These are phyloP conservation scores for Sisymbrium irio DNA, from an alignment of 345 rosid species.

Conservation along the genomic window DNA sequence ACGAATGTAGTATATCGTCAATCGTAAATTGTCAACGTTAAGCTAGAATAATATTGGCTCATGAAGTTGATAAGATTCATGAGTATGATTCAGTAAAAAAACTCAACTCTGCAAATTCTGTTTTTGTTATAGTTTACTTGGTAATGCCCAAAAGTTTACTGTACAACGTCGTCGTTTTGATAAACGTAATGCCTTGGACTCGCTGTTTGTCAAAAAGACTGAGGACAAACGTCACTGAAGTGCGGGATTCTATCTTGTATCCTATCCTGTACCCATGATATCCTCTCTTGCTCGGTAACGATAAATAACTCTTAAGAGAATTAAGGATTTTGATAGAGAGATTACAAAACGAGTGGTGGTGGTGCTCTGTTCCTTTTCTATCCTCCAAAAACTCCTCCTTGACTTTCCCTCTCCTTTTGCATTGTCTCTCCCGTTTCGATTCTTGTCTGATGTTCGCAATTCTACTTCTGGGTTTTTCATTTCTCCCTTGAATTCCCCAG, in stretches of 20 bases:
- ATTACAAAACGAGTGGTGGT: slow-evolving; percentile 36
- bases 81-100: too few relatives aligned
- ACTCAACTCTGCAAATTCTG: too few relatives aligned
- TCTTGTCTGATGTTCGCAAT: neutral
- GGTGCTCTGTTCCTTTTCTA: neutral
- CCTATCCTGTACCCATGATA: neutral
- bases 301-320: neutral
- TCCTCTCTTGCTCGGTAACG: neutral
- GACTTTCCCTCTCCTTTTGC: neutral
- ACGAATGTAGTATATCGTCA: too few relatives aligned
- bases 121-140: too few relatives aligned
- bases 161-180: neutral
- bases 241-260: neutral
- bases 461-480: neutral
- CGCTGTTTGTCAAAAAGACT: neutral
- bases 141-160: neutral
- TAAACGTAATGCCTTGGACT: neutral
- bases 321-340: slow-evolving; percentile 17
- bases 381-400: neutral
- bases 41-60: too few relatives aligned
- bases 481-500: neutral
- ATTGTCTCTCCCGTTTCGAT: neutral
- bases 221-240: neutral
- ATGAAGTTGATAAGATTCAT: too few relatives aligned
- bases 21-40: too few relatives aligned